Conservation (phyloP, 192 early-diverging fungal genomes). For the Podila minutissima region DNA sequence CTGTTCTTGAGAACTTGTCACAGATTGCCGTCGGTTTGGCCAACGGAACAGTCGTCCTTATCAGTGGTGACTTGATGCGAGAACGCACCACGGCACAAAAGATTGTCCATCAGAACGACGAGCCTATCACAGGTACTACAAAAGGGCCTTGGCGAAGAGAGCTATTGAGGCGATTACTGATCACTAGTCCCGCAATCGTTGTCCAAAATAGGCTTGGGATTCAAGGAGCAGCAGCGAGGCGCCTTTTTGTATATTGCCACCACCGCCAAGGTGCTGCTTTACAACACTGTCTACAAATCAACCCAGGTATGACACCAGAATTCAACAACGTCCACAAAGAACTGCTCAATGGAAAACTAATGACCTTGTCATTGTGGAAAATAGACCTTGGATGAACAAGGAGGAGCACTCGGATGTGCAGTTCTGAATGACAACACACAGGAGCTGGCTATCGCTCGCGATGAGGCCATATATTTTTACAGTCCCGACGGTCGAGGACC, state of each 20-base stretch:
- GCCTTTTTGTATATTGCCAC: conserved; percentile 79
- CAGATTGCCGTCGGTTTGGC: conserved; percentile 94
- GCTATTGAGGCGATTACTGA: too few species aligned
- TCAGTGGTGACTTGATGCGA: conserved; percentile 83
- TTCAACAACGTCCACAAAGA: background rate
- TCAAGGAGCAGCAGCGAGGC: conserved; percentile 70
- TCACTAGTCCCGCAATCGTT: too few species aligned
- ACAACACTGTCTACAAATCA: conserved; percentile 59
- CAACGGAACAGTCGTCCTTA: conserved; percentile 88
- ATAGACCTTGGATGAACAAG: conserved; percentile 83
- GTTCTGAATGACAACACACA: conserved; percentile 72
- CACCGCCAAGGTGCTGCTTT: conserved; percentile 66
- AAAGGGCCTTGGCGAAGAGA: too few species aligned
- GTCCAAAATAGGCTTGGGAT: conserved; percentile 69
- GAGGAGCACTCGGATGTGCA: conserved; percentile 78
- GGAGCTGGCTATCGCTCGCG: conserved; percentile 87
- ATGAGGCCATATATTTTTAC: conserved; percentile 94
- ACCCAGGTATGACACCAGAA: conserved; percentile 27
- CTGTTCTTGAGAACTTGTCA: conserved; percentile 78
- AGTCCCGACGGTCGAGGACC: conserved; percentile 90
- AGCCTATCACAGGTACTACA: conserved; percentile 81
- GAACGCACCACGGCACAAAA: conserved; percentile 82
- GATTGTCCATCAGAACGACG: conserved; percentile 84
- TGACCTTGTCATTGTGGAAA: too few species aligned
- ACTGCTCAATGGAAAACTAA: background rate